A percentile compares a stretch with the other conserved stretches of the same genome.
Evolutionary conservation across 495 filamentous ascomycete genomes (phyloP).

Genomic region (Chlorociboria aeruginascens): DNA sequence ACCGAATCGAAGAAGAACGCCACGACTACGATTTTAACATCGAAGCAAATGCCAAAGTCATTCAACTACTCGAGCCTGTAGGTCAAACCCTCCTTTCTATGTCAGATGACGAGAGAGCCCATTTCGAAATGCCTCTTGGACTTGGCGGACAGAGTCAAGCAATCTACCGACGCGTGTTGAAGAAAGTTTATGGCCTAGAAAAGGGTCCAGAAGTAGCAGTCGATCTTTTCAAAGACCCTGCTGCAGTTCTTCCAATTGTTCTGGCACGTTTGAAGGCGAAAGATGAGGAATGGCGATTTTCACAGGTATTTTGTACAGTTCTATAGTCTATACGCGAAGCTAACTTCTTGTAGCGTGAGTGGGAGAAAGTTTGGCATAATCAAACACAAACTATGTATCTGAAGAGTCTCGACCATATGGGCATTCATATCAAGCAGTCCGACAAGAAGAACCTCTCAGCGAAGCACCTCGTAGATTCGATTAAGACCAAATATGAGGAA

Average conservation of each 20-base stretch:
- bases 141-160: constrained; percentile 90
- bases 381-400: constrained; percentile 89
- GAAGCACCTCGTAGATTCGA: constrained; percentile 74
- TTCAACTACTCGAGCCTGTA: constrained; percentile 89
- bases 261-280: constrained; percentile 83
- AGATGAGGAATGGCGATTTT: constrained; percentile 92
- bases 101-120: constrained; percentile 52
- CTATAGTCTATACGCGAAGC: neutral
- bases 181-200: constrained; percentile 93
- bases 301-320: constrained; percentile 36
- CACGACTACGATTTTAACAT: constrained; percentile 99
- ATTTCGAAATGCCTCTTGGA: constrained; percentile 65
- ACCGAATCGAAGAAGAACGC: constrained; percentile 93
- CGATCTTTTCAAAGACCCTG: constrained; percentile 71
- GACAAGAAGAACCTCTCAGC: constrained; percentile 85
- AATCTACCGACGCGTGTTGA: constrained; percentile 91
- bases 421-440: constrained; percentile 64
- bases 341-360: constrained; percentile 54
- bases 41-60: constrained; percentile 82
- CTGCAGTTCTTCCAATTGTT: constrained; percentile 73
- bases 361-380: constrained; percentile 97
- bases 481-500: constrained; percentile 80
- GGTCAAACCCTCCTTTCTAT: constrained; percentile 75
- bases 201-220: constrained; percentile 70
- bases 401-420: constrained; percentile 92